phyloP scores from a whole-genome alignment of 352 stramenopile genomes.

The Globisporangium acanthophoron region DNA sequence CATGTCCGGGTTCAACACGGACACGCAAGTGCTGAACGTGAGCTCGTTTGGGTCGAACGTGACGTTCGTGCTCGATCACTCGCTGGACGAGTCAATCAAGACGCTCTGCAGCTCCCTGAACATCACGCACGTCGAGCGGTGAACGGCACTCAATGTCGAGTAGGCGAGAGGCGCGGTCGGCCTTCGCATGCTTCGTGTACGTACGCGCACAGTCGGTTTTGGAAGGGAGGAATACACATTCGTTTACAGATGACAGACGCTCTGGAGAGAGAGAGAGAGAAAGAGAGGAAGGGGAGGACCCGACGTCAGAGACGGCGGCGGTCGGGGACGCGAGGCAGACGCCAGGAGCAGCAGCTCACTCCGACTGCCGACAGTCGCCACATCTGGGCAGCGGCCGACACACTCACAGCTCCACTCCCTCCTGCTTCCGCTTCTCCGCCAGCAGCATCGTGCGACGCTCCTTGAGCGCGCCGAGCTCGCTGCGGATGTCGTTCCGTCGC shows the following conservation, averaged over 20 bases:
- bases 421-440: constrained; percentile 79
- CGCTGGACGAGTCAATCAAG: constrained; percentile 63
- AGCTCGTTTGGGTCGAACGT: constrained; percentile 84
- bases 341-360: not conserved
- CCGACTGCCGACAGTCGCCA: not conserved
- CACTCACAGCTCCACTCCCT: constrained; percentile 40
- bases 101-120: constrained; percentile 59
- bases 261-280: not conserved
- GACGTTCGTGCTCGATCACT: constrained; percentile 75
- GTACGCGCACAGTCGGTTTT: not conserved
- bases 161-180: too few species aligned
- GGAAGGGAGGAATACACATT: not conserved
- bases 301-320: not conserved
- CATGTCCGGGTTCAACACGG: constrained; percentile 77
- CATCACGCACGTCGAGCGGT: constrained; percentile 66
- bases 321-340: not conserved
- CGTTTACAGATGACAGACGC: not conserved
- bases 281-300: not conserved
- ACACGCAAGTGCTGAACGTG: constrained; percentile 83
- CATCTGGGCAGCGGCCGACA: not conserved
- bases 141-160: not conserved
- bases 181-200: too few species aligned
- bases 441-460: constrained; percentile 75
- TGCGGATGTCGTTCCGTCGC: constrained; percentile 79
- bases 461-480: constrained; percentile 76